Evolutionary conservation across 768 basidiomycete species (phyloP).

Genomic region (Boletus rubropictus): DNA sequence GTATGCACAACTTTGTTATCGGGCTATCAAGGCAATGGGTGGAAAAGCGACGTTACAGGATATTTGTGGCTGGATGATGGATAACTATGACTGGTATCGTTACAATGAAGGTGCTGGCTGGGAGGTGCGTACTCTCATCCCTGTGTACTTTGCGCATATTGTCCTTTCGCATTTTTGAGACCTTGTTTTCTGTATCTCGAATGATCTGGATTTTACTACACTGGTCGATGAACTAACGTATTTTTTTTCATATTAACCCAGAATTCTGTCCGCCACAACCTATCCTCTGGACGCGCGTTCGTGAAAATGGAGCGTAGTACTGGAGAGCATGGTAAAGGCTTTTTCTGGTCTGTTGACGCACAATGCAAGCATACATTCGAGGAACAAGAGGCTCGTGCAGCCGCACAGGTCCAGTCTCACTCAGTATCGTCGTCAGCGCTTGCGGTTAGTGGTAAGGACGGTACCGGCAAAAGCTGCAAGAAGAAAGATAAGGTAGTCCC

Average conservation of each 20-base stretch:
- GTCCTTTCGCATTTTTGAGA: neutral
- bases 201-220: constrained; percentile 1
- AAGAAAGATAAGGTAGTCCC: constrained; percentile 57
- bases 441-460: constrained; percentile 33
- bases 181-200: neutral
- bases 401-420: constrained; percentile 27
- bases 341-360: constrained; percentile 88
- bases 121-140: constrained; percentile 58
- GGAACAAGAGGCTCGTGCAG: constrained; percentile 57
- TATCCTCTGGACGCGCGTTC: constrained; percentile 91
- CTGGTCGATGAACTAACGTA: constrained; percentile 9
- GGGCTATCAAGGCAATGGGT: constrained; percentile 74
- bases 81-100: constrained; percentile 85
- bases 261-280: constrained; percentile 92
- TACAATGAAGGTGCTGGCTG: constrained; percentile 79
- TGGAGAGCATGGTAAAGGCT: constrained; percentile 86
- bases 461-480: constrained; percentile 28
- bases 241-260: constrained; percentile 26
- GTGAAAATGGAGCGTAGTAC: constrained; percentile 82
- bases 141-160: neutral
- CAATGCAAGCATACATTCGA: constrained; percentile 61
- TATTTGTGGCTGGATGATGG: constrained; percentile 88
- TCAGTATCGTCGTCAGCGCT: constrained; percentile 21
- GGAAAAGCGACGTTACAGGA: constrained; percentile 89
- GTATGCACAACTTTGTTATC: constrained; percentile 87